phyloP scores from a whole-genome alignment of 2,329 filamentous ascomycete species.

The Triangularia verruculosa region DNA sequence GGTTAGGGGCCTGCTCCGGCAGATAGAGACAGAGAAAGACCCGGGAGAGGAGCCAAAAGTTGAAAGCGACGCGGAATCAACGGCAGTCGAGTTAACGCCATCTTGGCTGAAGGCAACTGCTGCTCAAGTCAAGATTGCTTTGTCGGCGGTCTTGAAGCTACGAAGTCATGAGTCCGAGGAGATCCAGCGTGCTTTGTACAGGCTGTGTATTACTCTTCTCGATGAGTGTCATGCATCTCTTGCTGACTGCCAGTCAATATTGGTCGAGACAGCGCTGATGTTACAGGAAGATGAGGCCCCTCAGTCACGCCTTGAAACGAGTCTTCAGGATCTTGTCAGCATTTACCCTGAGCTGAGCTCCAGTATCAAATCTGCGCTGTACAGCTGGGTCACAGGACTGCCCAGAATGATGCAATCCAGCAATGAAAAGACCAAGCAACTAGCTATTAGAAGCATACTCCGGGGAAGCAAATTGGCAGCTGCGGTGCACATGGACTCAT shows the following conservation, averaged over 20 bases:
- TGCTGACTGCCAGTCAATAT: conserved; percentile 63
- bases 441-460: conserved; percentile 71
- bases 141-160: conserved; percentile 74
- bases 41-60: conserved; percentile 22
- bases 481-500: conserved; percentile 60
- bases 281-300: conserved; percentile 45
- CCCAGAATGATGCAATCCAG: conserved; percentile 79
- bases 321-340: conserved; percentile 57
- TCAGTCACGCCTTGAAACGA: conserved; percentile 38
- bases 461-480: conserved; percentile 67
- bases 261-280: conserved; percentile 78
- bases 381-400: conserved; percentile 78
- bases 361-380: conserved; percentile 63
- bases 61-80: conserved; percentile 19
- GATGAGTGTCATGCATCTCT: conserved; percentile 77
- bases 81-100: conserved; percentile 41
- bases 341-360: conserved; percentile 54
- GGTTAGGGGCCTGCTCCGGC: conserved; percentile 44
- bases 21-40: conserved; percentile 29
- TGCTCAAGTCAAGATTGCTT: conserved; percentile 76
- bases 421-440: conserved; percentile 74
- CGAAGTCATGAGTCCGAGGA: conserved; percentile 67
- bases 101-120: conserved; percentile 78
- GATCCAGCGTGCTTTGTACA: conserved; percentile 64
- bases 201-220: conserved; percentile 70